These are phyloP conservation scores for Boletus edulis DNA, from an alignment of 768 basidiomycete genomes.

Conservation along the genomic window DNA sequence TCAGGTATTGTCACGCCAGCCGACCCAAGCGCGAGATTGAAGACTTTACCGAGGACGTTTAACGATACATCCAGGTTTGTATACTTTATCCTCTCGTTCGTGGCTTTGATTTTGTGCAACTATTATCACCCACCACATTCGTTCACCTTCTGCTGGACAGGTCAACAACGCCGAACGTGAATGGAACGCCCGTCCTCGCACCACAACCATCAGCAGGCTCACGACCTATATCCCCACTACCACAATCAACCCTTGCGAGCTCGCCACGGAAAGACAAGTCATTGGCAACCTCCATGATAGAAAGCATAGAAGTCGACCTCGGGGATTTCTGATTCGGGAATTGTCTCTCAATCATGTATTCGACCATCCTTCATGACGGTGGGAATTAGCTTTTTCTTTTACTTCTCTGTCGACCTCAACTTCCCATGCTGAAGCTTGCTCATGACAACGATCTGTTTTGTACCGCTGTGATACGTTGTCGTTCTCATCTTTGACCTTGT, in stretches of 20 bases:
- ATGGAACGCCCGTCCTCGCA: conserved; percentile 41
- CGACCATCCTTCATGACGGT: not conserved
- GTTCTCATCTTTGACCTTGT: conserved; percentile 3
- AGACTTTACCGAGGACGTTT: conserved; percentile 58
- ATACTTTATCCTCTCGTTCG: not conserved
- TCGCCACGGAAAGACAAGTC: conserved; percentile 38
- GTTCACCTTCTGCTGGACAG: conserved; percentile 21
- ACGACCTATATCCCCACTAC: conserved; percentile 38
- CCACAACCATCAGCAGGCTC: conserved; percentile 24
- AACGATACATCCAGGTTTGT: conserved; percentile 61
- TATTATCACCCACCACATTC: conserved; percentile 10
- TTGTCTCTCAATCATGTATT: conserved; percentile 1
- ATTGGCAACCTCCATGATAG: conserved; percentile 58
- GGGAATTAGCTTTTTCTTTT: not conserved
- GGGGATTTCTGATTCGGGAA: conserved; percentile 60
- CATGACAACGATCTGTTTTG: not conserved
- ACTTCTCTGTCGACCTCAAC: not conserved
- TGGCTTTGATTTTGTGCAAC: conserved; percentile 21
- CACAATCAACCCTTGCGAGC: conserved; percentile 20
- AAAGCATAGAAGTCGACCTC: conserved; percentile 70
- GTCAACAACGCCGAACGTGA: conserved; percentile 47
- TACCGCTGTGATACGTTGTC: not conserved
- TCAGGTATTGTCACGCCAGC: conserved; percentile 40
- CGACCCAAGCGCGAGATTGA: conserved; percentile 68
- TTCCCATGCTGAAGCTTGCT: not conserved